Evolutionary conservation across 2,329 filamentous ascomycete species (phyloP).

Genomic region (Ilyonectria sp.): DNA sequence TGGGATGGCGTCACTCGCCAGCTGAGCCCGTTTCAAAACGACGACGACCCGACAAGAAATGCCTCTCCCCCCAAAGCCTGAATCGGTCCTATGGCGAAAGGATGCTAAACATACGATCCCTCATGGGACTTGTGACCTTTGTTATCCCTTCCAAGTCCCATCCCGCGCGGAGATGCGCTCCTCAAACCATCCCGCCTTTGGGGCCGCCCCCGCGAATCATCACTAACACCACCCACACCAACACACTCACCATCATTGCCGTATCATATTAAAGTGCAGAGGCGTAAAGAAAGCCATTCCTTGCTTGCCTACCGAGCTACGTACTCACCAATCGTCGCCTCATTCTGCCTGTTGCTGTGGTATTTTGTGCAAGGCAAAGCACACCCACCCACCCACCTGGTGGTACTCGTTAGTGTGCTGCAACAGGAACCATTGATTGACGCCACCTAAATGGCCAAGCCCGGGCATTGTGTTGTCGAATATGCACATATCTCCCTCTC

Average conservation of each 20-base stretch:
- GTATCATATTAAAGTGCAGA: slow-evolving; percentile 1
- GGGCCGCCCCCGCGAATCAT: background rate
- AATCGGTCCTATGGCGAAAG: background rate
- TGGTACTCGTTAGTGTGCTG: too few species aligned
- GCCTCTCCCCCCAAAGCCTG: background rate
- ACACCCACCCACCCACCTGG: too few species aligned
- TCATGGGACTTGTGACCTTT: background rate
- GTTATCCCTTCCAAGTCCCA: background rate
- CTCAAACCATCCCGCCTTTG: slow-evolving; percentile 4
- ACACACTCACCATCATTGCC: slow-evolving; percentile 8
- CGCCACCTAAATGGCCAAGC: too few species aligned
- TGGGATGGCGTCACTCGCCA: slow-evolving; percentile 21
- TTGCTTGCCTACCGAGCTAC: background rate
- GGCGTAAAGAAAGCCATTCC: background rate
- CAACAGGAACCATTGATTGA: too few species aligned
- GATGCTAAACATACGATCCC: slow-evolving; percentile 2
- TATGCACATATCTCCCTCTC: too few species aligned
- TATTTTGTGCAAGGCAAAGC: too few species aligned
- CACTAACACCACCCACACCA: slow-evolving; percentile 12
- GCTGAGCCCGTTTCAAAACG: background rate
- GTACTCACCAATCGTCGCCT: too few species aligned
- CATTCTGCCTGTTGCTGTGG: too few species aligned
- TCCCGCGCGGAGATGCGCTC: background rate
- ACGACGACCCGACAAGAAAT: slow-evolving; percentile 3
- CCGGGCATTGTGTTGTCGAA: too few species aligned